A percentile compares a stretch with the other conserved stretches of the same genome.
Conservation (phyloP, 176 grass and related monocot species). For the Raddia guianensis region DNA sequence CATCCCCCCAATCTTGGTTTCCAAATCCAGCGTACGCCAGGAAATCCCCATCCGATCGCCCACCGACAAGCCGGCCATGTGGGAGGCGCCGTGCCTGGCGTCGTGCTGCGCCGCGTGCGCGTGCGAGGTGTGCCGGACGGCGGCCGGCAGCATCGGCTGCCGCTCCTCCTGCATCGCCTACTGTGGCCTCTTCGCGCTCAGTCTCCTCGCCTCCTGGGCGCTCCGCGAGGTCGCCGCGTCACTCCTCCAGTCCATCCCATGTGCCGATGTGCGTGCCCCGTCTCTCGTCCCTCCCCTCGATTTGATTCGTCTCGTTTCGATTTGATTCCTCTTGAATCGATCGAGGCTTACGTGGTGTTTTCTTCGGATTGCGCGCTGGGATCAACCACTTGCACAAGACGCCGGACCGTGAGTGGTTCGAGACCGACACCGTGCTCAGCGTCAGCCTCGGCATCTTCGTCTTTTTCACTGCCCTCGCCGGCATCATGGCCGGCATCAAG, state of each 20-base stretch:
- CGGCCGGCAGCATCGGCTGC: slow-evolving; percentile 92
- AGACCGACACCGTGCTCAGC: slow-evolving; percentile 96
- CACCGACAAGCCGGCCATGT: slow-evolving; percentile 51
- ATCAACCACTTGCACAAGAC: slow-evolving; percentile 98
- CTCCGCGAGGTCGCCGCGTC: slow-evolving; percentile 97
- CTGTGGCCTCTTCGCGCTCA: slow-evolving; percentile 97
- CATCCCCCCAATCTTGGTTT: too few relatives aligned
- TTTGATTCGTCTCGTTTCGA: too few relatives aligned
- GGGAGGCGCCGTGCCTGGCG: slow-evolving; percentile 97
- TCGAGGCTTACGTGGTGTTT: neutral
- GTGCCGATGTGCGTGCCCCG: slow-evolving; percentile 41
- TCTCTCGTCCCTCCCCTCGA: neutral
- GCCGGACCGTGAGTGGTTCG: slow-evolving; percentile 97
- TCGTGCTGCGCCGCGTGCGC: slow-evolving; percentile 99
- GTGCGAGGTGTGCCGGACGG: slow-evolving; percentile 97
- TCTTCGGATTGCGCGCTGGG: slow-evolving; percentile 40
- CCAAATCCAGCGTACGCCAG: slow-evolving; percentile 40
- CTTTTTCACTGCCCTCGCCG: slow-evolving; percentile 93
- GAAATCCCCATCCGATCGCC: neutral
- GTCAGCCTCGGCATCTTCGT: slow-evolving; percentile 96
- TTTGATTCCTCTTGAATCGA: slow-evolving; percentile 1
- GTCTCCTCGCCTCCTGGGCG: slow-evolving; percentile 89
- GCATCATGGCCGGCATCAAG: slow-evolving; percentile 96
- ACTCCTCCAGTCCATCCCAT: slow-evolving; percentile 82
- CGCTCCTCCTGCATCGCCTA: slow-evolving; percentile 97